Evolutionary conservation across 768 basidiomycete species (phyloP).

Genomic region (Boletus fagicola): DNA sequence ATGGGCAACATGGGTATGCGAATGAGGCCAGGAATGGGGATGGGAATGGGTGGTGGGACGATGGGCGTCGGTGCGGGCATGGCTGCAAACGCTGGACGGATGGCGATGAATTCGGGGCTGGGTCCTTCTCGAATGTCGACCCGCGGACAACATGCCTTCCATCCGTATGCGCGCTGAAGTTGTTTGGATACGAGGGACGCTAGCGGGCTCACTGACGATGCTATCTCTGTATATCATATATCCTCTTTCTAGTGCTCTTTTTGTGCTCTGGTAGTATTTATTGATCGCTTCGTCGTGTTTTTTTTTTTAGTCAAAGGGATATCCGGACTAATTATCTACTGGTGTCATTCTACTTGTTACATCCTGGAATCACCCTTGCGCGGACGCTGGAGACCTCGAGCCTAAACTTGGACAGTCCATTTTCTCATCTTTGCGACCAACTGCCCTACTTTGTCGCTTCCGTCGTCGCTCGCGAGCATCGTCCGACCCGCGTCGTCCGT

Average conservation of each 20-base stretch:
- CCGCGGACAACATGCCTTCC: constrained; percentile 59
- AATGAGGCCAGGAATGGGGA: constrained; percentile 39
- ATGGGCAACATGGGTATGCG: constrained; percentile 35
- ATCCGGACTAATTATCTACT: constrained; percentile 4
- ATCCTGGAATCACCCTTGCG: neutral
- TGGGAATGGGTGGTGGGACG: constrained; percentile 39
- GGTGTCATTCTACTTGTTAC: constrained; percentile 9
- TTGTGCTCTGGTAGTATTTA: constrained; percentile 18
- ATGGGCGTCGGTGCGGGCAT: constrained; percentile 36
- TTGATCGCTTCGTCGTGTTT: constrained; percentile 4
- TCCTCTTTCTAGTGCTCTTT: constrained; percentile 22
- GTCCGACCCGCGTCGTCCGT: constrained; percentile 45
- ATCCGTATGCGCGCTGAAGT: constrained; percentile 61
- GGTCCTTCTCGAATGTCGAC: constrained; percentile 49
- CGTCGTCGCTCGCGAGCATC: constrained; percentile 17
- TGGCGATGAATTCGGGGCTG: constrained; percentile 41
- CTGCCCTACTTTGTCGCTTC: constrained; percentile 17
- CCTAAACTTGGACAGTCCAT: constrained; percentile 19
- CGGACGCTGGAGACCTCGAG: neutral
- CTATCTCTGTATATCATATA: constrained; percentile 34
- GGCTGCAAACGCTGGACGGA: constrained; percentile 36
- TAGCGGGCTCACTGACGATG: constrained; percentile 1
- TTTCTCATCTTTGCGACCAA: constrained; percentile 34
- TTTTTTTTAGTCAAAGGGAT: neutral
- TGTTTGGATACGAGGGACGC: neutral